Percentiles rank a stretch among this genome's conserved stretches.
Evolutionary conservation across 2,329 filamentous ascomycete genomes (phyloP).

Genomic region (Calonectria pteridis): DNA sequence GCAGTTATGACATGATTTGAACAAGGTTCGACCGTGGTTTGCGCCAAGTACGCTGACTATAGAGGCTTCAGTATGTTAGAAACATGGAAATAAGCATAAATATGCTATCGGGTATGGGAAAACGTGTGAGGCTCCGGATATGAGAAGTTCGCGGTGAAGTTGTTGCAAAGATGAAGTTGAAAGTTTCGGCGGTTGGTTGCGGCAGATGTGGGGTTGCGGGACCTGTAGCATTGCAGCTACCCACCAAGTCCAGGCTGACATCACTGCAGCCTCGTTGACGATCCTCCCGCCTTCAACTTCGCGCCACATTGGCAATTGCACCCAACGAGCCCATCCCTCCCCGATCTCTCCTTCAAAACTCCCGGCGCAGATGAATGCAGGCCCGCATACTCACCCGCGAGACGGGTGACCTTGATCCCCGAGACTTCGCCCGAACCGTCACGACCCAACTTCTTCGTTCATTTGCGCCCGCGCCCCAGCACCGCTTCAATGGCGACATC

Average conservation of each 20-base stretch:
- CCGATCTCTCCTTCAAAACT: neutral
- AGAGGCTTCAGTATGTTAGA: neutral
- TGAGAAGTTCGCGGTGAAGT: neutral
- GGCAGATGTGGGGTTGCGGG: constrained; percentile 38
- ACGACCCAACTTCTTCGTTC: constrained; percentile 75
- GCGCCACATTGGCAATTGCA: neutral
- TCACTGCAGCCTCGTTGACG: constrained; percentile 28
- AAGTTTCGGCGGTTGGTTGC: constrained; percentile 30
- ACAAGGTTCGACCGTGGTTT: neutral
- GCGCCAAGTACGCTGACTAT: neutral
- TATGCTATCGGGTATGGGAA: neutral
- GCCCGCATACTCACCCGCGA: constrained; percentile 82
- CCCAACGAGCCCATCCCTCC: neutral
- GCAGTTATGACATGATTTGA: constrained; percentile 32
- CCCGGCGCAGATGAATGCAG: constrained; percentile 69
- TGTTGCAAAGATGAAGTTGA: constrained; percentile 14
- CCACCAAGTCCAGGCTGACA: constrained; percentile 35
- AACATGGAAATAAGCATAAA: neutral
- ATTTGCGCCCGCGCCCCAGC: constrained; percentile 75
- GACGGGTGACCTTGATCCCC: constrained; percentile 74
- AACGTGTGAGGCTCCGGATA: neutral
- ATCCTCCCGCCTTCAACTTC: neutral
- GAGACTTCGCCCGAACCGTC: constrained; percentile 74
- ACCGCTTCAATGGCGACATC: constrained; percentile 75
- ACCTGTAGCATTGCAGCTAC: neutral